Conservation (phyloP, 2,329 filamentous ascomycete genomes). For the Verticillium tricorpus region DNA sequence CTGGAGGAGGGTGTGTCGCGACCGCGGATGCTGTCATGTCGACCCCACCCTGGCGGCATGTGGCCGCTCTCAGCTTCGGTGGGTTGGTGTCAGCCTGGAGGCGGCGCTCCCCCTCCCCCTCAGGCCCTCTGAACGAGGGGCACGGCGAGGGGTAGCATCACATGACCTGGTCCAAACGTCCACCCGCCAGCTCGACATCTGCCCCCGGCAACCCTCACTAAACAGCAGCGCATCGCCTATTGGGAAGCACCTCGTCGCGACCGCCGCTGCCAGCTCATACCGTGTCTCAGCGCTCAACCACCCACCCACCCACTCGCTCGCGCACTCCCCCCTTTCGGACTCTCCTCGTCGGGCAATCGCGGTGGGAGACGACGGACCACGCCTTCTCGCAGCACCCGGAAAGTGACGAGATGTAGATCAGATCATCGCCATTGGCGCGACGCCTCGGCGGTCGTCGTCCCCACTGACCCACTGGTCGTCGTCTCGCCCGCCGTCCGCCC, state of each 20-base stretch:
- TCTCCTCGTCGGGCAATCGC: not conserved
- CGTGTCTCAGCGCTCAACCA: not conserved
- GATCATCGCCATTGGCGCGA: not conserved
- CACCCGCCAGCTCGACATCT: not conserved
- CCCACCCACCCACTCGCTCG: not conserved
- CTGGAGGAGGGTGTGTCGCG: not conserved
- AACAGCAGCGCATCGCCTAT: not conserved
- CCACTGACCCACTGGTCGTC: not conserved
- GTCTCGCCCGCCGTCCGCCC: not conserved
- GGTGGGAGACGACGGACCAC: not conserved
- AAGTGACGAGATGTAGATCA: not conserved
- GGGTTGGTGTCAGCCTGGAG: not conserved
- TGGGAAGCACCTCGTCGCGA: not conserved
- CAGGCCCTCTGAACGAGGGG: not conserved
- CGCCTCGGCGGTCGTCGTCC: not conserved
- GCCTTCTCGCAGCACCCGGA: not conserved
- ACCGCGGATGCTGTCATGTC: not conserved
- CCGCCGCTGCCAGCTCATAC: not conserved
- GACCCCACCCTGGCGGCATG: not conserved
- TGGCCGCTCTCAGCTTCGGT: not conserved
- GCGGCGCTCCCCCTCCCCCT: not conserved
- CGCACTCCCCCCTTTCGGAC: not conserved
- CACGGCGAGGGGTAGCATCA: conserved; percentile 3
- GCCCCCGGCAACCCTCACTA: not conserved
- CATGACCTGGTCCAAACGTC: conserved; percentile 12